These are phyloP conservation scores for Penicillium sp. DNA, from an alignment of 2,329 filamentous ascomycete genomes.

Conservation along the genomic window DNA sequence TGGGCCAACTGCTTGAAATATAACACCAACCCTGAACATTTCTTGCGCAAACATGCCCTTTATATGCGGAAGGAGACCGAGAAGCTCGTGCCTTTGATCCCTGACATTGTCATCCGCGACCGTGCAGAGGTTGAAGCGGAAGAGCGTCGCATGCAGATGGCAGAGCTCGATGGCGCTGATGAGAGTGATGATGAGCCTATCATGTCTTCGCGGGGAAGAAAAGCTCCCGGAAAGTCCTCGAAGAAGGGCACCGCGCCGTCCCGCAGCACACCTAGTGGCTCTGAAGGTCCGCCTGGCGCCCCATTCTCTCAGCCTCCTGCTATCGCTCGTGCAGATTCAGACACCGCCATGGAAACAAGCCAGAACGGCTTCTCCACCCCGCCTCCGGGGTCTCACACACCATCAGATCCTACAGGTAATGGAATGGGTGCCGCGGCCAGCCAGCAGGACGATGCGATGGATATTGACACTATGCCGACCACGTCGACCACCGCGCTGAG, in stretches of 20 bases:
- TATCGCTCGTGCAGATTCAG: constrained; percentile 66
- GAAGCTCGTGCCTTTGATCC: constrained; percentile 91
- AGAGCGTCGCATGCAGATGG: constrained; percentile 72
- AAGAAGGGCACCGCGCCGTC: constrained; percentile 63
- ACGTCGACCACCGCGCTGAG: constrained; percentile 67
- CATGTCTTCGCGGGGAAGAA: constrained; percentile 93
- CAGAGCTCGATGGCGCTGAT: constrained; percentile 78
- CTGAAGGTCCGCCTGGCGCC: constrained; percentile 69
- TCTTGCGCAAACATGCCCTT: constrained; percentile 85
- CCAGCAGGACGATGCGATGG: constrained; percentile 82
- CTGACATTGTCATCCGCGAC: constrained; percentile 84
- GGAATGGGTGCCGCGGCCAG: constrained; percentile 60
- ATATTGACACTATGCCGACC: constrained; percentile 67
- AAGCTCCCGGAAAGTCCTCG: constrained; percentile 70
- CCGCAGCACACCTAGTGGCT: constrained; percentile 71
- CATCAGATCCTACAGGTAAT: constrained; percentile 67
- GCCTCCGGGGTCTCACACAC: constrained; percentile 73
- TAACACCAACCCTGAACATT: constrained; percentile 85
- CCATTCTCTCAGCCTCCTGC: constrained; percentile 50
- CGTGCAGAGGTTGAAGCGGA: constrained; percentile 92
- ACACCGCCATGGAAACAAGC: constrained; percentile 69
- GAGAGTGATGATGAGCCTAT: constrained; percentile 98
- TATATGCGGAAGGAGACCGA: constrained; percentile 98
- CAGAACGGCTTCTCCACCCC: constrained; percentile 83
- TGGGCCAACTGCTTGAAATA: constrained; percentile 97